phyloP scores from a whole-genome alignment of 1,284 basidiomycete species.

The Melampsora larici-populina region DNA sequence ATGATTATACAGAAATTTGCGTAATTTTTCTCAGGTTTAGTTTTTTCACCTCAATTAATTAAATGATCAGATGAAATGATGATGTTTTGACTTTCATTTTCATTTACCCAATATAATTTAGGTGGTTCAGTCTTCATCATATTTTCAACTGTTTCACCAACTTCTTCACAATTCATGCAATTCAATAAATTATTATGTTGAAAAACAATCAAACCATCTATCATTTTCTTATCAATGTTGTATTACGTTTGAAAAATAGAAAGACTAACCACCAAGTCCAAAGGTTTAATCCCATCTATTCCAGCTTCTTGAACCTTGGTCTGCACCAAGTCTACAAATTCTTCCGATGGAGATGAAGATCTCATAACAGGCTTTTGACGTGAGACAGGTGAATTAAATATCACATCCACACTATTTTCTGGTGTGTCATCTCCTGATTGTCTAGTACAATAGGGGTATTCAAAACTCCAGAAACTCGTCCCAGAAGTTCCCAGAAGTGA shows the following conservation, averaged over 20 bases:
- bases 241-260: not conserved
- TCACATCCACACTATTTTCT: slow-evolving; percentile 28
- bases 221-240: not conserved
- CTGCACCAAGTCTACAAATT: slow-evolving; percentile 12
- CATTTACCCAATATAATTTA: slow-evolving; percentile 31
- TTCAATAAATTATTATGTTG: not conserved
- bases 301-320: slow-evolving; percentile 25
- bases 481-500: too few relatives aligned
- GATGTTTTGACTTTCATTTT: slow-evolving; percentile 9
- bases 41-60: slow-evolving; percentile 22
- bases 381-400: not conserved
- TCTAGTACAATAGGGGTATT: slow-evolving; percentile 4
- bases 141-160: slow-evolving; percentile 14
- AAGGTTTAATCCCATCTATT: slow-evolving; percentile 13
- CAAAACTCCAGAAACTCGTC: too few relatives aligned
- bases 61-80: slow-evolving; percentile 28
- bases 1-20: slow-evolving; percentile 47
- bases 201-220: not conserved
- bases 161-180: not conserved
- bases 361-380: not conserved
- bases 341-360: not conserved
- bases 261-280: slow-evolving; percentile 18
- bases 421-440: slow-evolving; percentile 27
- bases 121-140: slow-evolving; percentile 26
- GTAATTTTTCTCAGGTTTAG: slow-evolving; percentile 42